Evolutionary conservation across 1,139 yeast genomes (phyloP).

Genomic region (Blastobotrys niveus): DNA sequence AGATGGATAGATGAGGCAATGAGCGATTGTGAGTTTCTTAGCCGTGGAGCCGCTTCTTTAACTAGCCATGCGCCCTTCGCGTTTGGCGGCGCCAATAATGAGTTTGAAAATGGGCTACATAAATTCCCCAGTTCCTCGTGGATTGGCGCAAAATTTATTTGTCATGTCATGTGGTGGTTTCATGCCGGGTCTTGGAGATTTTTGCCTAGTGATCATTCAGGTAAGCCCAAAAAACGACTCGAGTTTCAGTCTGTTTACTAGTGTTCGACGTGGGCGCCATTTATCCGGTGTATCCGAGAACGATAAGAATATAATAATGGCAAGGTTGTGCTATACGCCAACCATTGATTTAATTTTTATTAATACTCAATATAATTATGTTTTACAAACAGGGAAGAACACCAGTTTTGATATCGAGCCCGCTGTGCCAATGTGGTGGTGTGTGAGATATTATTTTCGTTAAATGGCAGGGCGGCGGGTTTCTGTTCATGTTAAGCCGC

Average conservation of each 20-base stretch:
- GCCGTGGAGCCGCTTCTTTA: conserved; percentile 6
- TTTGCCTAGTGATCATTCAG: conserved; percentile 1
- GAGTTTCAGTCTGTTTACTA: not conserved
- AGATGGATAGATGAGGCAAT: not conserved
- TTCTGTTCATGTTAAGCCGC: too few species aligned
- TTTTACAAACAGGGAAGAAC: too few species aligned
- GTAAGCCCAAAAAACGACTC: not conserved
- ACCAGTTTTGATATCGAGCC: too few species aligned
- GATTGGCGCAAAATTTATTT: not conserved
- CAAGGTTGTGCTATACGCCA: too few species aligned
- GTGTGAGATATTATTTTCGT: too few species aligned
- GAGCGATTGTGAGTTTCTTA: conserved; percentile 4
- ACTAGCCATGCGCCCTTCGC: conserved; percentile 5
- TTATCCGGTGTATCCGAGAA: too few species aligned
- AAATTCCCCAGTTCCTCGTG: not conserved
- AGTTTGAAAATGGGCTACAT: conserved; percentile 1
- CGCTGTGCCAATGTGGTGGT: too few species aligned
- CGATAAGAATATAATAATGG: too few species aligned
- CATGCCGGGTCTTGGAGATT: conserved; percentile 2
- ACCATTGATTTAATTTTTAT: not conserved
- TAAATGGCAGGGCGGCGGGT: too few species aligned
- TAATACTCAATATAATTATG: too few species aligned
- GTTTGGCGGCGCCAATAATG: conserved; percentile 2
- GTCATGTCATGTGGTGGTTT: not conserved
- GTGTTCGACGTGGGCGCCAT: too few species aligned